These are phyloP conservation scores for Nymphaea thermarum DNA, from an alignment of 164 flowering plant genomes.

Conservation along the genomic window DNA sequence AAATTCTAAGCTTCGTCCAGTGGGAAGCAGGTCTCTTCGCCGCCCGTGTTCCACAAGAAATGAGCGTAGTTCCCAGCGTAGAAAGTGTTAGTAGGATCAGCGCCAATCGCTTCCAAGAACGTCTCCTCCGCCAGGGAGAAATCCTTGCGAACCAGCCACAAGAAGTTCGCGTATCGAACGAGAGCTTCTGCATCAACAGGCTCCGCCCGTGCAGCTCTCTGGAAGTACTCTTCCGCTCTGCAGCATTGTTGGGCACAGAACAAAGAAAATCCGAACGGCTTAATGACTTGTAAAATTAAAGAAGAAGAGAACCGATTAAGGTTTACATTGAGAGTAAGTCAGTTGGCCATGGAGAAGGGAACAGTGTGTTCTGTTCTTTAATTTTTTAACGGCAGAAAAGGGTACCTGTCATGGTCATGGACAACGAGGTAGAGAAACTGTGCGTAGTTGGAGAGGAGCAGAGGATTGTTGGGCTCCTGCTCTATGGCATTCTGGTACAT, in stretches of 20 bases:
- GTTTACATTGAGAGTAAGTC: too few relatives aligned
- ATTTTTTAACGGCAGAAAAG: neutral
- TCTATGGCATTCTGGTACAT: slow-evolving; percentile 42
- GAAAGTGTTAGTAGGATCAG: slow-evolving; percentile 54
- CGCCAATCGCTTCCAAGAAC: slow-evolving; percentile 62
- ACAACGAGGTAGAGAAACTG: slow-evolving; percentile 79
- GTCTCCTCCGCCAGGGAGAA: slow-evolving; percentile 78
- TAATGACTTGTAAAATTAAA: too few relatives aligned
- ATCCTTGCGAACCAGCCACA: slow-evolving; percentile 68
- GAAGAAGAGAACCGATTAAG: too few relatives aligned
- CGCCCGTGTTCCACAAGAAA: slow-evolving; percentile 90
- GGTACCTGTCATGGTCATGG: slow-evolving; percentile 76
- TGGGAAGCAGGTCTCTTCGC: slow-evolving; percentile 81
- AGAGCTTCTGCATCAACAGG: slow-evolving; percentile 68
- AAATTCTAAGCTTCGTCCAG: slow-evolving; percentile 13
- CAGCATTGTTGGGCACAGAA: neutral
- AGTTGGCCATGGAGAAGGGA: too few relatives aligned
- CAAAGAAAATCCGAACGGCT: neutral
- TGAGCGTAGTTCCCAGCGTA: slow-evolving; percentile 71
- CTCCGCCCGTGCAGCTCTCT: slow-evolving; percentile 39
- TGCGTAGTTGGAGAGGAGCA: slow-evolving; percentile 75
- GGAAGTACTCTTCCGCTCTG: slow-evolving; percentile 93
- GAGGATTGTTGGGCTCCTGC: slow-evolving; percentile 57
- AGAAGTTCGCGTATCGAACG: slow-evolving; percentile 57
- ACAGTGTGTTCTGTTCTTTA: too few relatives aligned